Conservation (phyloP, 257 asterid species). For the Penstemon davidsonii region DNA sequence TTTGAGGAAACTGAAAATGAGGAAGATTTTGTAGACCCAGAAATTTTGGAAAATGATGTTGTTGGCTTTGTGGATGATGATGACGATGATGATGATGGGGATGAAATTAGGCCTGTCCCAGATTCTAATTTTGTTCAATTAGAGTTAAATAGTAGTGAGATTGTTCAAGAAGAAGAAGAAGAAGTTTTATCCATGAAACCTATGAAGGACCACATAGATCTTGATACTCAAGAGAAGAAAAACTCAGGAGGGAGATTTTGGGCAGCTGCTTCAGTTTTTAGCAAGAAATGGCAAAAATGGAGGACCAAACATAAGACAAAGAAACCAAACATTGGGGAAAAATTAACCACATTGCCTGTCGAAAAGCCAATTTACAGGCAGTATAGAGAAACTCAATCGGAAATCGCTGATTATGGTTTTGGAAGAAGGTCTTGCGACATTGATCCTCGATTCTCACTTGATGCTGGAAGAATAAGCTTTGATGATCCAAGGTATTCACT, state of each 20-base stretch:
- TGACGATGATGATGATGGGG: constrained; percentile 32
- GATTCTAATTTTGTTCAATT: constrained; percentile 37
- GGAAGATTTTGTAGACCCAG: constrained; percentile 32
- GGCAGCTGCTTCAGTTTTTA: constrained; percentile 84
- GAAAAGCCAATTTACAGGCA: constrained; percentile 71
- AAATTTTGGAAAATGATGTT: constrained; percentile 33
- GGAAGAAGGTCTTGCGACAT: constrained; percentile 84
- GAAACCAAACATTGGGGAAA: constrained; percentile 52
- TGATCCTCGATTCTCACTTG: constrained; percentile 85
- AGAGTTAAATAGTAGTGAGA: constrained; percentile 49
- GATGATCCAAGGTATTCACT: constrained; percentile 81
- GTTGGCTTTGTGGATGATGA: constrained; percentile 23
- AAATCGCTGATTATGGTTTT: constrained; percentile 84
- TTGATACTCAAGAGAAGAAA: constrained; percentile 57
- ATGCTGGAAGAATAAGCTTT: constrained; percentile 72
- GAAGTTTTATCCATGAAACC: constrained; percentile 46
- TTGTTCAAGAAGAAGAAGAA: constrained; percentile 53
- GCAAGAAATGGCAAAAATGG: constrained; percentile 93
- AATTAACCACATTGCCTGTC: constrained; percentile 57
- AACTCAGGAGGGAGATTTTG: constrained; percentile 63
- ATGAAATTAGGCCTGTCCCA: constrained; percentile 56
- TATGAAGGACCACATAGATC: constrained; percentile 83
- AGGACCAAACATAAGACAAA: constrained; percentile 77
- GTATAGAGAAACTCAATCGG: constrained; percentile 75
- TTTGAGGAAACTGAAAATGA: constrained; percentile 45